These are phyloP conservation scores for Ophiostoma sp. DNA, from an alignment of 2,329 filamentous ascomycete species.

Conservation along the genomic window DNA sequence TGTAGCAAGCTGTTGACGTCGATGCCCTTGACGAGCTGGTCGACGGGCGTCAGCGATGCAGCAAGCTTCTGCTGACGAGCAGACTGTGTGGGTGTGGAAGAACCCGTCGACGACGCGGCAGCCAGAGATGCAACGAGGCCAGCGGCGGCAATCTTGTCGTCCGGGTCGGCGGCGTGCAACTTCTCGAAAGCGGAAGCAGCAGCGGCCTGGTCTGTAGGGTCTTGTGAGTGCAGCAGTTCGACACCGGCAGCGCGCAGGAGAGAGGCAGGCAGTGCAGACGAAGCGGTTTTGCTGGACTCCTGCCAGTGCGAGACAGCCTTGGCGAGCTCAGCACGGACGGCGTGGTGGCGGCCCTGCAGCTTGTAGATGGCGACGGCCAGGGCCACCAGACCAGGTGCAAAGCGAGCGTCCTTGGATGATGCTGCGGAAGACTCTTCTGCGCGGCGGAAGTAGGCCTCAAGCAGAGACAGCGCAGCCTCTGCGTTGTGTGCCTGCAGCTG, in stretches of 20 bases:
- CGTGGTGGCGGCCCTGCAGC: slow-evolving; percentile 69
- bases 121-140: slow-evolving; percentile 85
- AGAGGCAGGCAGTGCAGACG: slow-evolving; percentile 47
- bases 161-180: slow-evolving; percentile 65
- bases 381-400: slow-evolving; percentile 81
- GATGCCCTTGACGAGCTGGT: slow-evolving; percentile 60
- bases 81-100: slow-evolving; percentile 55
- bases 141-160: slow-evolving; percentile 70
- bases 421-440: slow-evolving; percentile 58
- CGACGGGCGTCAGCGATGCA: slow-evolving; percentile 41
- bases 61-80: slow-evolving; percentile 22
- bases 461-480: slow-evolving; percentile 69
- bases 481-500: slow-evolving; percentile 63
- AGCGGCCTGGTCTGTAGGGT: slow-evolving; percentile 63
- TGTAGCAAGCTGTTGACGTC: slow-evolving; percentile 63
- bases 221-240: slow-evolving; percentile 74
- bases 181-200: slow-evolving; percentile 79
- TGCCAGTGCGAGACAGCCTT: slow-evolving; percentile 83
- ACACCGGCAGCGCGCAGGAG: slow-evolving; percentile 81
- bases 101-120: slow-evolving; percentile 49
- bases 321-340: slow-evolving; percentile 71
- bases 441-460: slow-evolving; percentile 73
- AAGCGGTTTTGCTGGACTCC: slow-evolving; percentile 41
- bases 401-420: slow-evolving; percentile 60
- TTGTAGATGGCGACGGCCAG: slow-evolving; percentile 78